Percentiles rank a stretch among this genome's conserved stretches.
phyloP scores from a whole-genome alignment of 257 asterid genomes.

The Solanum virginianum region DNA sequence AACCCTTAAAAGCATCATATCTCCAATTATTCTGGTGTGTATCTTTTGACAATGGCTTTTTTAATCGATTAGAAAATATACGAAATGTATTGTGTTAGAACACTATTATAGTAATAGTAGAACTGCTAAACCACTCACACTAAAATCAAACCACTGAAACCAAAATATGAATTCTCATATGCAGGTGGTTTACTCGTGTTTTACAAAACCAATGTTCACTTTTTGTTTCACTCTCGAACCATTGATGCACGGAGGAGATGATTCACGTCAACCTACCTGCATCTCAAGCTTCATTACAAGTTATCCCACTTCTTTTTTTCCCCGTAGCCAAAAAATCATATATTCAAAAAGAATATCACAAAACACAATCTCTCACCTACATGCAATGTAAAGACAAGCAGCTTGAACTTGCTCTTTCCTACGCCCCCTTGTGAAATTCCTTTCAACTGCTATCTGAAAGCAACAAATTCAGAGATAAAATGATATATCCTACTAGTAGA shows the following conservation, averaged over 20 bases:
- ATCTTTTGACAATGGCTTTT: no score
- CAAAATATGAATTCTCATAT: background rate
- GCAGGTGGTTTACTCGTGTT: background rate
- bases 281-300: no score
- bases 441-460: constrained; percentile 59
- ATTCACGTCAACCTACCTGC: background rate
- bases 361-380: no score
- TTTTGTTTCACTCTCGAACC: background rate
- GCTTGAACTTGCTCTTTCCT: constrained; percentile 78
- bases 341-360: no score
- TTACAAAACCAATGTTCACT: background rate
- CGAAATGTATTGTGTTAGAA: background rate
- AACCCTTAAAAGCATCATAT: background rate
- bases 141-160: background rate
- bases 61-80: background rate
- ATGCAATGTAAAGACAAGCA: constrained; percentile 79
- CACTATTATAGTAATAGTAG: background rate
- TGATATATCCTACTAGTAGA: background rate
- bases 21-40: no score
- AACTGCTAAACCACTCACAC: background rate
- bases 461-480: background rate
- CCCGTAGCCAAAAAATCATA: no score
- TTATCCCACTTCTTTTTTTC: no score
- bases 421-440: constrained; percentile 77
- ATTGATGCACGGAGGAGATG: background rate